Conservation (phyloP, 1,284 basidiomycete genomes). For the Exobasidium rhododendri region DNA sequence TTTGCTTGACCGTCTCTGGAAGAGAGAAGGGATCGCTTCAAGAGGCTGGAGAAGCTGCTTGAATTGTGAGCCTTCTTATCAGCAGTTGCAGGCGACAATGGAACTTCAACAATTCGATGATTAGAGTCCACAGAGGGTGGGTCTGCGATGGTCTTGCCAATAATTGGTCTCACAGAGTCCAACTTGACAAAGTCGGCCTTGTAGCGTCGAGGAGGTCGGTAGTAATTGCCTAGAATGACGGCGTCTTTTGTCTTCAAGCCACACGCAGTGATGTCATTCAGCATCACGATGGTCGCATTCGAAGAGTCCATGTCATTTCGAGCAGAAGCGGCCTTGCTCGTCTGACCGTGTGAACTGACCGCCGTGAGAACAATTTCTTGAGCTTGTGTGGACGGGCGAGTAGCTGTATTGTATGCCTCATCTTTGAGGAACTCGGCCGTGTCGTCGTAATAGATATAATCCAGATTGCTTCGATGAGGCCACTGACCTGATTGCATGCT, state of each 20-base stretch:
- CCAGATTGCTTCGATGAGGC: not conserved
- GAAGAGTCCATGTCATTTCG: no score
- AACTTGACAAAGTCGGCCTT: not conserved
- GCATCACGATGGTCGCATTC: no score
- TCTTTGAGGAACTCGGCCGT: not conserved
- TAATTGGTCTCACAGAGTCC: not conserved
- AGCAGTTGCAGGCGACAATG: not conserved
- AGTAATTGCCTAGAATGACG: not conserved
- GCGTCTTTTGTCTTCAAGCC: not conserved
- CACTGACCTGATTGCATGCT: not conserved
- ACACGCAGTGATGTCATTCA: no score
- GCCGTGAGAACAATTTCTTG: not conserved
- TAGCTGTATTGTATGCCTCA: not conserved
- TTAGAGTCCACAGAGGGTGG: not conserved
- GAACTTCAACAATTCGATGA: not conserved
- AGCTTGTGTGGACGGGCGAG: not conserved
- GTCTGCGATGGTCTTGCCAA: not conserved
- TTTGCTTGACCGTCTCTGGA: not conserved
- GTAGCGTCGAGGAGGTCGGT: not conserved
- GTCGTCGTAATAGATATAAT: not conserved
- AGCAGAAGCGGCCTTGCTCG: not conserved
- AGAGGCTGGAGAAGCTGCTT: not conserved
- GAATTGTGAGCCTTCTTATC: not conserved
- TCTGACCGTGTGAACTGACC: not conserved
- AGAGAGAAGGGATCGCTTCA: not conserved